These are phyloP conservation scores for Delphinella strobiligena DNA, from an alignment of 2,329 filamentous ascomycete genomes.

Conservation along the genomic window DNA sequence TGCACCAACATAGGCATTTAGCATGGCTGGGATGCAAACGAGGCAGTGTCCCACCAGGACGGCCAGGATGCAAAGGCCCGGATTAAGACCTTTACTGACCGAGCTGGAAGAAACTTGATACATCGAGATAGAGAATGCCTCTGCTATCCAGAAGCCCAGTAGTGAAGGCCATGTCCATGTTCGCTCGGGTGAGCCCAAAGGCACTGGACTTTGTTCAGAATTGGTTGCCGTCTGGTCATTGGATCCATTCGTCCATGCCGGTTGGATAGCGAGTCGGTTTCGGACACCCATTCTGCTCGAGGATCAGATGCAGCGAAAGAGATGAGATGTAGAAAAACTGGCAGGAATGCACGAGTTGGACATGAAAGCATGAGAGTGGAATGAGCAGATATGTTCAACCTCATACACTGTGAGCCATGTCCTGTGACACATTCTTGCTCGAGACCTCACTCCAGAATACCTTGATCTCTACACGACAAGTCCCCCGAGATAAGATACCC, in stretches of 20 bases:
- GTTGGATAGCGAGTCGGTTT: constrained; percentile 9
- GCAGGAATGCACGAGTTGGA: no score
- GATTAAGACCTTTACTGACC: constrained; percentile 13
- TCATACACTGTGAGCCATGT: no score
- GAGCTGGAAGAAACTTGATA: constrained; percentile 13
- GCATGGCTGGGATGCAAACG: constrained; percentile 28
- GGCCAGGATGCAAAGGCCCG: constrained; percentile 13
- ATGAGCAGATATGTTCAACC: no score
- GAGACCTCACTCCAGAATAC: no score
- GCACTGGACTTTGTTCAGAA: constrained; percentile 11
- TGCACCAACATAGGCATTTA: constrained; percentile 39
- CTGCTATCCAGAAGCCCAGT: constrained; percentile 14
- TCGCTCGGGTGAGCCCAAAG: constrained; percentile 10
- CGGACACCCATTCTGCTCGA: constrained; percentile 10
- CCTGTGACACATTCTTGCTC: no score
- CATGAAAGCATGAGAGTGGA: no score
- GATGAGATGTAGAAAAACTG: no score
- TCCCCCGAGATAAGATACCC: no score
- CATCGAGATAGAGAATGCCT: constrained; percentile 13
- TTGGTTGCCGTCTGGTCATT: constrained; percentile 7
- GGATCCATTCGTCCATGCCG: constrained; percentile 3
- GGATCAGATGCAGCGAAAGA: no score
- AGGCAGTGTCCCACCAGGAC: constrained; percentile 13
- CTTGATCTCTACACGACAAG: no score
- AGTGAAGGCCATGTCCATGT: constrained; percentile 14